These are phyloP conservation scores for Bretschneidera sinensis DNA, from an alignment of 345 rosid genomes.

Conservation along the genomic window DNA sequence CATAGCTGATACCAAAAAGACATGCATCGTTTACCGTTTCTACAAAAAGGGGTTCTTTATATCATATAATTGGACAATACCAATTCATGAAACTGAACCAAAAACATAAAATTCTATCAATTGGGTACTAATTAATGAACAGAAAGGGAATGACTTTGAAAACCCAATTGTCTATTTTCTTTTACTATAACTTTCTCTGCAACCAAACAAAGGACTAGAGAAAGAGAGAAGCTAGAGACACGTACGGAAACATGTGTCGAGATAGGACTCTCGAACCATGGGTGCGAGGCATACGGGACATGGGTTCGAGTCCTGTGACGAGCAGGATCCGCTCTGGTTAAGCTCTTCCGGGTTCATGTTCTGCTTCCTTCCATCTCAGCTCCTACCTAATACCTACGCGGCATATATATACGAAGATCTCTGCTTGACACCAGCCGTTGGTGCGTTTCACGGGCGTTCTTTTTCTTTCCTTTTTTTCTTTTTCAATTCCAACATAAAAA, in stretches of 20 bases:
- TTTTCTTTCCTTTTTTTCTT: no score
- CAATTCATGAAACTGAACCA: constrained; percentile 8
- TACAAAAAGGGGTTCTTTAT: neutral
- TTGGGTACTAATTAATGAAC: neutral
- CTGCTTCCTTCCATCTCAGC: neutral
- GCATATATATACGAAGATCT: no score
- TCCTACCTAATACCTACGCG: neutral
- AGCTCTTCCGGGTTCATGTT: neutral
- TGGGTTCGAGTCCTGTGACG: constrained; percentile 27
- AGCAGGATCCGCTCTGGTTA: neutral
- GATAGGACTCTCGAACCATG: constrained; percentile 53
- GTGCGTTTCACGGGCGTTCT: no score
- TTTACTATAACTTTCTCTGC: neutral
- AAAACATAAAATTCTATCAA: neutral
- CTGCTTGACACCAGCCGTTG: no score
- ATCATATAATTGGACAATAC: neutral
- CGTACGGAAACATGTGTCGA: constrained; percentile 83
- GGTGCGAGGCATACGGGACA: constrained; percentile 84
- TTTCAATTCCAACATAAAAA: no score
- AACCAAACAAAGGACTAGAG: neutral
- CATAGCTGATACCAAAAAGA: no score
- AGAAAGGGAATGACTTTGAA: neutral
- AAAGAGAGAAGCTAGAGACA: constrained; percentile 12
- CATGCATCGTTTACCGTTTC: neutral
- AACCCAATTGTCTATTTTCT: neutral